Evolutionary conservation across 306 rosid genomes (phyloP).

Genomic region (Acmispon strigosus): DNA sequence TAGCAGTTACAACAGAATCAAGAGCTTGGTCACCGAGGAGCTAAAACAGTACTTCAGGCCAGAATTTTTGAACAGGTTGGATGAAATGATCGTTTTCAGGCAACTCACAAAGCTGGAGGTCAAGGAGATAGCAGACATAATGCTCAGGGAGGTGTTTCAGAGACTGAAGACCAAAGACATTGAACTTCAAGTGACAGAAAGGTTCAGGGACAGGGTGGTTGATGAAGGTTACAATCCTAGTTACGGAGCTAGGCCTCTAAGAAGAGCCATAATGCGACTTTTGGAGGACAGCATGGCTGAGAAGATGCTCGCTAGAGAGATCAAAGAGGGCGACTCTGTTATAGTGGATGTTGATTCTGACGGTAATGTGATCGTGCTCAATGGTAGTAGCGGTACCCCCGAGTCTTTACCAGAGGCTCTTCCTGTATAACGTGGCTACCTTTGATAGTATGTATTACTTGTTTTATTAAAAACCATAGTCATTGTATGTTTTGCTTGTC

Average conservation of each 20-base stretch:
- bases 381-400: slow-evolving; percentile 70
- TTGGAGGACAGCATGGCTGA: slow-evolving; percentile 99
- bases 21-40: slow-evolving; percentile 96
- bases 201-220: slow-evolving; percentile 85
- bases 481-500: slow-evolving; percentile 34
- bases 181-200: slow-evolving; percentile 92
- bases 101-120: slow-evolving; percentile 95
- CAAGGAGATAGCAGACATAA: slow-evolving; percentile 90
- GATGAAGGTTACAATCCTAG: slow-evolving; percentile 97
- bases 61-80: slow-evolving; percentile 87
- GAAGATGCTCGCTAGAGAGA: slow-evolving; percentile 95
- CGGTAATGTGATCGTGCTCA: slow-evolving; percentile 84
- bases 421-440: slow-evolving; percentile 40
- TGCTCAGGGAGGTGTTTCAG: slow-evolving; percentile 85
- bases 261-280: slow-evolving; percentile 97
- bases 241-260: slow-evolving; percentile 92
- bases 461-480: slow-evolving; percentile 17
- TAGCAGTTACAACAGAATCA: slow-evolving; percentile 81
- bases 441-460: slow-evolving; percentile 25
- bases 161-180: slow-evolving; percentile 71
- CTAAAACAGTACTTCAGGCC: slow-evolving; percentile 91
- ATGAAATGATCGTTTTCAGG: slow-evolving; percentile 94
- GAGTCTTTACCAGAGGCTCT: slow-evolving; percentile 64
- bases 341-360: slow-evolving; percentile 91
- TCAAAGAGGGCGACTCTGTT: slow-evolving; percentile 91